phyloP scores from a whole-genome alignment of 2,329 filamentous ascomycete species.

The Aspergillus ustus region DNA sequence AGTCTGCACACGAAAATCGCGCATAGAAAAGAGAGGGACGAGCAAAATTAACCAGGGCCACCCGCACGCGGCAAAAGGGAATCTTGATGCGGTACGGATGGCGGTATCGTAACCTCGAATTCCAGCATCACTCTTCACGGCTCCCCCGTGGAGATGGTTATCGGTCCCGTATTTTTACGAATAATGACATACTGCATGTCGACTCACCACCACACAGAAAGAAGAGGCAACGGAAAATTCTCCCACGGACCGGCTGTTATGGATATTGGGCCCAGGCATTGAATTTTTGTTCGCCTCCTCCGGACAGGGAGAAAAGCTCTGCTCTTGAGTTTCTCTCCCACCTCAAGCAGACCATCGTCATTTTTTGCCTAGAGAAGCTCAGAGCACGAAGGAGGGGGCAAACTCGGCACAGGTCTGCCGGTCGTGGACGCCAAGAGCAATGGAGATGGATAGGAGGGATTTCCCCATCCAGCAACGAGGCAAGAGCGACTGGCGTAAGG shows the following conservation, averaged over 20 bases:
- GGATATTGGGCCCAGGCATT: neutral
- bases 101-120: conserved; percentile 19
- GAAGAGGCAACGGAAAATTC: conserved; percentile 4
- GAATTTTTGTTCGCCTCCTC: conserved; percentile 1
- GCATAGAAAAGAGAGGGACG: conserved; percentile 29
- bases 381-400: conserved; percentile 19
- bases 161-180: conserved; percentile 13
- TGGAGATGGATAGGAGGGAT: conserved; percentile 18
- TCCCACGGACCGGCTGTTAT: neutral
- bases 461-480: conserved; percentile 21
- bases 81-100: conserved; percentile 15
- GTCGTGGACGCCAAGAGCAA: conserved; percentile 19
- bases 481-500: conserved; percentile 23
- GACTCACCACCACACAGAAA: neutral
- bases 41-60: conserved; percentile 29
- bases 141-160: conserved; percentile 12
- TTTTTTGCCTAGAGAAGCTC: conserved; percentile 15
- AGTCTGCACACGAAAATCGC: conserved; percentile 29
- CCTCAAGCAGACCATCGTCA: neutral
- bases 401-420: conserved; percentile 32
- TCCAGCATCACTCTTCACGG: neutral
- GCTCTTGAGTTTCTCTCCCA: neutral
- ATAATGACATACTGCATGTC: neutral
- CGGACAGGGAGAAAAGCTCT: neutral
- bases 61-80: conserved; percentile 29